Evolutionary conservation across 169 alveolate genomes (phyloP), one percentile per base, ranked within the genome.

Genomic region (Plasmodium vivax): DNA sequence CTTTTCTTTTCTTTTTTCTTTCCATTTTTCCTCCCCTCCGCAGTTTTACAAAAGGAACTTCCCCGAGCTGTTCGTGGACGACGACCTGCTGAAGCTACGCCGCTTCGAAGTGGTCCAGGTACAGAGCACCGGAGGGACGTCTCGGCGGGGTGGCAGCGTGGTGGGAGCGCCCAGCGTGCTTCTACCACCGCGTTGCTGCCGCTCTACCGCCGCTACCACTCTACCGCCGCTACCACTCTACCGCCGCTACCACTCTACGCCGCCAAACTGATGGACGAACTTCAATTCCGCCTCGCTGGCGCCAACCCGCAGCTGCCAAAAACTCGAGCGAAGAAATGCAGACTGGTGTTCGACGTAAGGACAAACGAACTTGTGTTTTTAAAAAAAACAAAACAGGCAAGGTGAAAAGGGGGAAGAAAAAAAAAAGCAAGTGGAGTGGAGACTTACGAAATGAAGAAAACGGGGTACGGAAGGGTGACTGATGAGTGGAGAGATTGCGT

Each of bases 281-380:
- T 36, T 83, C 62, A 14, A 56, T 83, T 83, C 23, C 58, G 32
- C 41, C 73, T n/a, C 23, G 36, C 51, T 85, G 41, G 38, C 36
- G 14, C 30, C 27, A 19, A 41, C 75, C 14, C 51, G 45, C 68
- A 85, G 93, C 75, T 85, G 81, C 93, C 93, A 51, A 85, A 85
- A 75, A 85, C 74, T 77, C 74, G 93, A 36, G 93, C 93, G 23
- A 85, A 85, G 27, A 85, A 85, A 85, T 74, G 85, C 93, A 85
- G 93, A 23, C 85, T 85, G 9, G 82, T 85, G 27, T 85, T 51
- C 54, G 93, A 85, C 85, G 10, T 74, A 34, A 85, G 75, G 81
- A 85, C 68, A 85, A 74, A 75, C 93, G 93, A 85, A 85, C 93
- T 85, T 1, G 75, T 85, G 47, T 85, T 85, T 85, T 85, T 85